Base-by-base conservation (phyloP, 2,329 filamentous ascomycete genomes). In the Cryoendolithus antarcticus region DNA sequence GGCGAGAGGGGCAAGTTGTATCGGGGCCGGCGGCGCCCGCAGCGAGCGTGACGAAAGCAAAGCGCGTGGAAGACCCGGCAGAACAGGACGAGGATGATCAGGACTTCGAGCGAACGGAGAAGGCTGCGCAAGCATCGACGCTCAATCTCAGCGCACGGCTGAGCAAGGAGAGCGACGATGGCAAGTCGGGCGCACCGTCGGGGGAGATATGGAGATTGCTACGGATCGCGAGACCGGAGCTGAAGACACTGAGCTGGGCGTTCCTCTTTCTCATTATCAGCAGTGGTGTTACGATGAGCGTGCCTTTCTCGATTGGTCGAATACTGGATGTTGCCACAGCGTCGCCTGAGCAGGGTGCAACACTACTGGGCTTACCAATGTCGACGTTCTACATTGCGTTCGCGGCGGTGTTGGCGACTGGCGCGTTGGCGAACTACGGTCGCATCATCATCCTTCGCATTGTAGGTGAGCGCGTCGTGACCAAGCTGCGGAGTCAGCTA, bases 251-350 rank as follows among this genome's bases (percentile, higher is more conserved):
- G 10, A 71, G 69, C n/a, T 53, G 82, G 47, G 93, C 93, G 3
- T 89, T 96, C 58, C 59, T 82, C 40, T 82, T 94, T 56, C 70
- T 98, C 37, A 70, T 98, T 42, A 71, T 95, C 45, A 95, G 89
- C 10, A 96, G 89, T 3, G 74, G 78, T 37, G 86, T 98, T 50
- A 93, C 88, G 41, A 93, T 98, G 82, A 88, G 86, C 2, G 84
- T 98, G 43, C 91, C 91, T 1, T 94, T 95, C 58, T 93, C 88
- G 0, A 93, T 98, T 48, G 91, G 91, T 41, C 89, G 88, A 57
- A 93, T 98, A 45, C 69, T 98, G 59, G 91, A 98, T 62, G 75
- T 91, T 38, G 86, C 89, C 6, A 93, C 86, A 7, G 82, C 86
- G 53, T 67, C 75, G 6, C 30, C 35, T 3, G 67, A 70, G 13